Conservation (phyloP, 2,329 filamentous ascomycete genomes). For the Alternaria longipes region DNA sequence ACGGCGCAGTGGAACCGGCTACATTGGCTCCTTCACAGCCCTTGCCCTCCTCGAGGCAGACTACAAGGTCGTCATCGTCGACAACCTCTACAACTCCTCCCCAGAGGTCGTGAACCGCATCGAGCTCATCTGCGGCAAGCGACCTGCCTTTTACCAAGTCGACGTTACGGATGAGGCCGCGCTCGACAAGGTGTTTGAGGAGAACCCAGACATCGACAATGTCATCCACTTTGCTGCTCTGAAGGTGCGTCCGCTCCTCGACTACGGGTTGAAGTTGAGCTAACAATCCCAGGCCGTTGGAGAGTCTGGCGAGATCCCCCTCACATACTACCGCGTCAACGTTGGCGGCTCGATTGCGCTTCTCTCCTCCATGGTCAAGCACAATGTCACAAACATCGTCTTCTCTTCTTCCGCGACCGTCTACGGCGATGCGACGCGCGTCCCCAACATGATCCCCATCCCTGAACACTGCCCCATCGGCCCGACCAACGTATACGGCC, state of each 20-base stretch:
- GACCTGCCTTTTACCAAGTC: constrained; percentile 81
- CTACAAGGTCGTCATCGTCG: constrained; percentile 96
- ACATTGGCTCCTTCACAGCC: constrained; percentile 97
- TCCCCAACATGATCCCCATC: constrained; percentile 98
- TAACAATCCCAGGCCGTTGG: constrained; percentile 78
- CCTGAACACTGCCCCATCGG: constrained; percentile 96
- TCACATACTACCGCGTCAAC: constrained; percentile 98
- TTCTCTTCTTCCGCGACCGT: constrained; percentile 98
- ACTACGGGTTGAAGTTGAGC: neutral
- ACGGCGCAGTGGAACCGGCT: constrained; percentile 83
- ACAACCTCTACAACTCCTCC: constrained; percentile 97
- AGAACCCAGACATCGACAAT: constrained; percentile 93
- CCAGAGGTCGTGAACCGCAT: constrained; percentile 92
- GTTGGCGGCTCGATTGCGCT: constrained; percentile 91
- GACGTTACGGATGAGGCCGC: constrained; percentile 88
- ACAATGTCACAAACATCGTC: constrained; percentile 96
- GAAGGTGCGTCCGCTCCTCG: constrained; percentile 70
- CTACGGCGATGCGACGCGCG: constrained; percentile 95
- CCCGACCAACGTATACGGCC: constrained; percentile 96
- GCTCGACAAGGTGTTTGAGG: constrained; percentile 86
- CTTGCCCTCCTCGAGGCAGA: constrained; percentile 90
- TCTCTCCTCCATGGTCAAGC: constrained; percentile 83
- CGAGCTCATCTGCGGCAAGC: constrained; percentile 89
- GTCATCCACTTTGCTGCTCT: constrained; percentile 99
- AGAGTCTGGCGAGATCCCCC: constrained; percentile 90